A percentile compares a stretch with the other conserved stretches of the same genome.
Evolutionary conservation across 2,329 filamentous ascomycete genomes (phyloP).

Genomic region (Periconia digitata): DNA sequence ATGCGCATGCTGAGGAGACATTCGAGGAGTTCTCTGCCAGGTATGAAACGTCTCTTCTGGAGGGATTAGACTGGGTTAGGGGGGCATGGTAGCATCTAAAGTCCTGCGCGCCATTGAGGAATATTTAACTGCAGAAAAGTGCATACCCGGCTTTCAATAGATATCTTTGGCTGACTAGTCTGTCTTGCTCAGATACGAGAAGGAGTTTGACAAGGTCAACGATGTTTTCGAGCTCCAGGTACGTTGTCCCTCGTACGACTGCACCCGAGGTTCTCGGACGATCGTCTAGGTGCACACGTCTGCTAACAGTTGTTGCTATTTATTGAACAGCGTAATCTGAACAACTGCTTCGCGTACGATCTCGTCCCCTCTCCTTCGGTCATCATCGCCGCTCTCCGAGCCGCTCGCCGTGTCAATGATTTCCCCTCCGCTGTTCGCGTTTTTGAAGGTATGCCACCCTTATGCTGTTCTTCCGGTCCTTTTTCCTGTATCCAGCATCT

Average conservation of each 20-base stretch:
- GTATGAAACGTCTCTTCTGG: conserved; percentile 57
- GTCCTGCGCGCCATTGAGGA: conserved; percentile 29
- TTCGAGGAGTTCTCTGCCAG: conserved; percentile 98
- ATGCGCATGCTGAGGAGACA: conserved; percentile 85
- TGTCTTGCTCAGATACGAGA: conserved; percentile 77
- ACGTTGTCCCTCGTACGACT: conserved; percentile 42
- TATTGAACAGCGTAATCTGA: conserved; percentile 75
- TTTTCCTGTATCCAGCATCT: not conserved
- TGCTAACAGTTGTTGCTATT: conserved; percentile 21
- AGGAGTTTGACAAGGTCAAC: conserved; percentile 96
- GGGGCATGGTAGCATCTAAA: conserved; percentile 17
- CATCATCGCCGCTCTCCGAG: conserved; percentile 86
- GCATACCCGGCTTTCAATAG: conserved; percentile 5
- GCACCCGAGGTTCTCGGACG: conserved; percentile 11
- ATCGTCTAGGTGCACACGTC: conserved; percentile 11
- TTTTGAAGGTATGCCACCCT: conserved; percentile 81
- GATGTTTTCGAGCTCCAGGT: conserved; percentile 99
- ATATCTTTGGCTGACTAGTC: conserved; percentile 27
- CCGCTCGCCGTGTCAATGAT: conserved; percentile 95
- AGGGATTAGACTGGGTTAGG: conserved; percentile 14
- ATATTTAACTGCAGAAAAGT: not conserved
- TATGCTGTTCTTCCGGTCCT: not conserved
- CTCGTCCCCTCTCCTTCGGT: conserved; percentile 93
- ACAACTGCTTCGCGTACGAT: conserved; percentile 99
- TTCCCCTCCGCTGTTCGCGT: conserved; percentile 97